Percentiles rank a stretch among this genome's conserved stretches.
phyloP scores from a whole-genome alignment of 768 basidiomycete species.

The Pulveroboletus sp. region DNA sequence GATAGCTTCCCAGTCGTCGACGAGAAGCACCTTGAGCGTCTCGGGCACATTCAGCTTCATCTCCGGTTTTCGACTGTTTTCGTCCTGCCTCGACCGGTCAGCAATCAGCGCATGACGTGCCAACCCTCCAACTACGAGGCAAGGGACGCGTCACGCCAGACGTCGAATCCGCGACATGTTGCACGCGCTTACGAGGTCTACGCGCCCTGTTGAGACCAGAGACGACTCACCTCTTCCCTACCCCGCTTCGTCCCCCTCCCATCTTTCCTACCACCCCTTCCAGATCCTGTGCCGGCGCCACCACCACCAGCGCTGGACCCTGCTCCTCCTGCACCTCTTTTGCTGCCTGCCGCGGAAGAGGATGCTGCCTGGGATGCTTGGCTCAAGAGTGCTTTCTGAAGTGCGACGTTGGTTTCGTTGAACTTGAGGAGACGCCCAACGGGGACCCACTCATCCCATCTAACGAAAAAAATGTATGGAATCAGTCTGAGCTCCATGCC shows the following conservation, averaged over 20 bases:
- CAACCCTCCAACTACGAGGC: neutral
- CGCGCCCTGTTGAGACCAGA: neutral
- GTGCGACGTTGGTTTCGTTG: slow-evolving; percentile 72
- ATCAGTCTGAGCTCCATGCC: neutral
- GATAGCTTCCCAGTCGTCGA: slow-evolving; percentile 97
- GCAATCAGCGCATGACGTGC: neutral
- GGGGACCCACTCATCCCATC: slow-evolving; percentile 64
- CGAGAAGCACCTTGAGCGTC: slow-evolving; percentile 79
- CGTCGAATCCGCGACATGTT: neutral
- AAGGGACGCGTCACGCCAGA: neutral
- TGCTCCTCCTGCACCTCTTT: slow-evolving; percentile 19
- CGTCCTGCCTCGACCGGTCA: slow-evolving; percentile 48
- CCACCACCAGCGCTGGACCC: slow-evolving; percentile 28
- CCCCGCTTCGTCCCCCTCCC: slow-evolving; percentile 66
- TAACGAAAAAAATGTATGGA: neutral
- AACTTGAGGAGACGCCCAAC: slow-evolving; percentile 74
- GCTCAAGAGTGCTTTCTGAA: slow-evolving; percentile 65
- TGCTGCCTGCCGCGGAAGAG: slow-evolving; percentile 31
- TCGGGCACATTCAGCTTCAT: slow-evolving; percentile 91
- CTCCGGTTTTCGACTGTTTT: slow-evolving; percentile 74
- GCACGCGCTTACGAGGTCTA: neutral
- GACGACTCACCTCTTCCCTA: slow-evolving; percentile 62
- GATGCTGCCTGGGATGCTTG: slow-evolving; percentile 43
- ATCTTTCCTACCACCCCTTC: slow-evolving; percentile 48
- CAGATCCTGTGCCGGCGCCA: slow-evolving; percentile 22